Percentiles rank a stretch among this genome's conserved stretches.
phyloP scores from a whole-genome alignment of 768 basidiomycete species.

The Rhizopogon vulgaris region DNA sequence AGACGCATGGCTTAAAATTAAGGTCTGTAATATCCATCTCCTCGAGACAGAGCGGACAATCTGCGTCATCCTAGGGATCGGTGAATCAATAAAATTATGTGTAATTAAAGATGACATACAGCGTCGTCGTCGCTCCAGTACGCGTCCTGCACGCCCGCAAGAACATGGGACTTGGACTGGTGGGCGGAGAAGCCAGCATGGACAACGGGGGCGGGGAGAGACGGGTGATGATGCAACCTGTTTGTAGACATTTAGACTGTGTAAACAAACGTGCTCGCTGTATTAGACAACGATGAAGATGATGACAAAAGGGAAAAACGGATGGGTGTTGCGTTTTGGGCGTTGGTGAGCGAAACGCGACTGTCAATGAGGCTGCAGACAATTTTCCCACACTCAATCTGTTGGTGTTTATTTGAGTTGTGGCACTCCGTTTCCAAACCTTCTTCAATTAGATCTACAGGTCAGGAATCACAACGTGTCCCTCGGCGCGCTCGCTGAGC shows the following conservation, averaged over 20 bases:
- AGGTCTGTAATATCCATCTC: slow-evolving; percentile 99
- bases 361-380: neutral
- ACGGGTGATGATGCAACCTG: slow-evolving; percentile 54
- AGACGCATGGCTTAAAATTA: slow-evolving; percentile 98
- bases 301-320: slow-evolving; percentile 4
- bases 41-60: slow-evolving; percentile 96
- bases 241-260: slow-evolving; percentile 40
- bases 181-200: slow-evolving; percentile 65
- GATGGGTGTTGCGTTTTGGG: neutral
- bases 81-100: slow-evolving; percentile 10
- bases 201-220: slow-evolving; percentile 68
- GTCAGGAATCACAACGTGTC: too few relatives aligned
- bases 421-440: neutral
- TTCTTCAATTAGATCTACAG: too few relatives aligned
- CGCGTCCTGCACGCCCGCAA: slow-evolving; percentile 92
- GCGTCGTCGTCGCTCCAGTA: slow-evolving; percentile 94
- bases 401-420: neutral
- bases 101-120: slow-evolving; percentile 35
- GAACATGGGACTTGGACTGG: slow-evolving; percentile 79
- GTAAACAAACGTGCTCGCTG: neutral
- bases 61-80: slow-evolving; percentile 79
- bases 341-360: slow-evolving; percentile 1
- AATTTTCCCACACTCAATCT: neutral
- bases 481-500: too few relatives aligned
- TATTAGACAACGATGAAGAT: slow-evolving; percentile 11